A percentile compares a stretch with the other conserved stretches of the same genome.
Conservation (phyloP, 2,329 filamentous ascomycete species). For the Paecilomyces niveus region DNA sequence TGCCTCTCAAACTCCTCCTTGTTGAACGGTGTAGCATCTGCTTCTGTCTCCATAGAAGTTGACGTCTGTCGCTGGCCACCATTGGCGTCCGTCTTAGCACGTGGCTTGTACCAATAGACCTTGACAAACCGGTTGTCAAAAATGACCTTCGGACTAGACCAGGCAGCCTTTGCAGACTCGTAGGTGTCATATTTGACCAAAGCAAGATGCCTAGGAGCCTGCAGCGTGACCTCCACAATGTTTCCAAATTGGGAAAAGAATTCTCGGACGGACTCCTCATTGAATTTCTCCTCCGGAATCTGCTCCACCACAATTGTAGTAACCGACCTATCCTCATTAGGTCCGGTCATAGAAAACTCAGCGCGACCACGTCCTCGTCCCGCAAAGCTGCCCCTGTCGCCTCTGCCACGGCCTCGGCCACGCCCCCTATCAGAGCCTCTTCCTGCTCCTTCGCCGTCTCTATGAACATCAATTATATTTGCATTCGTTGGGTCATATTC, state of each 20-base stretch:
- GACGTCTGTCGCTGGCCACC: conserved; percentile 15
- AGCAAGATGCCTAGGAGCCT: conserved; percentile 47
- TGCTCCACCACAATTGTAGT: conserved; percentile 55
- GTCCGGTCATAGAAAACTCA: conserved; percentile 47
- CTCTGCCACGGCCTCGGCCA: conserved; percentile 34
- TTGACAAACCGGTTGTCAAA: conserved; percentile 61
- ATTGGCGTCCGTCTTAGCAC: conserved; percentile 24
- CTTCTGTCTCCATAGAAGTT: conserved; percentile 10
- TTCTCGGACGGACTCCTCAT: conserved; percentile 45
- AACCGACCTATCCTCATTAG: conserved; percentile 45
- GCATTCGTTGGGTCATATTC: conserved; percentile 52
- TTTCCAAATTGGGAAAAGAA: conserved; percentile 55
- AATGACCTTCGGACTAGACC: conserved; percentile 54
- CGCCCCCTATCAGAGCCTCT: conserved; percentile 26
- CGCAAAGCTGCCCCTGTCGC: conserved; percentile 35
- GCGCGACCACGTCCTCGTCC: conserved; percentile 39
- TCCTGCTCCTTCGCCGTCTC: conserved; percentile 14
- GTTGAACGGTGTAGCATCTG: conserved; percentile 43
- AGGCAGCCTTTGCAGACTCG: conserved; percentile 47
- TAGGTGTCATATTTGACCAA: conserved; percentile 49
- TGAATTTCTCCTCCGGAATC: conserved; percentile 52
- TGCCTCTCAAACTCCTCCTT: conserved; percentile 47
- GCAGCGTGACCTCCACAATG: conserved; percentile 49
- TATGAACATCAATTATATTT: conserved; percentile 29
- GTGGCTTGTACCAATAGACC: conserved; percentile 54